A percentile compares a stretch with the other conserved stretches of the same genome.
phyloP scores from a whole-genome alignment of 1,284 basidiomycete species.

The Neotropicomus parvogracilis region DNA sequence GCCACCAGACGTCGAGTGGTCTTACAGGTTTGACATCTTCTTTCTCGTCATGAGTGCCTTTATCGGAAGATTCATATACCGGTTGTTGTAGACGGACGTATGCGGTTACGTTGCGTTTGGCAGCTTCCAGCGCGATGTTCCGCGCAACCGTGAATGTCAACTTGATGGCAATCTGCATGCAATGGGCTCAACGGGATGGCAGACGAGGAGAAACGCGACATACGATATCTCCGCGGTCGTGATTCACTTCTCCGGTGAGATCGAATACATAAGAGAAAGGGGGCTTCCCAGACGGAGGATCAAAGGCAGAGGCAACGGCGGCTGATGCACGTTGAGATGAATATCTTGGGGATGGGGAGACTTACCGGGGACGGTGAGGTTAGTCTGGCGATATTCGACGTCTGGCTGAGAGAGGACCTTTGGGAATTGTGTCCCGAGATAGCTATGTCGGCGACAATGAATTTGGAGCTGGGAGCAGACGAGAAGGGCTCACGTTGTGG shows the following conservation, averaged over 20 bases:
- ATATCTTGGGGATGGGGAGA: conserved; percentile 9
- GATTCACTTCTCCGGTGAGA: conserved; percentile 75
- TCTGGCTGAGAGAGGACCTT: conserved; percentile 60
- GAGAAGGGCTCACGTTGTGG: conserved; percentile 69
- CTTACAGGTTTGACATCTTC: conserved; percentile 74
- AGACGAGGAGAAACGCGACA: conserved; percentile 20
- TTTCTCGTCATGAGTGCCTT: conserved; percentile 65
- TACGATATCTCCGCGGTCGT: conserved; percentile 77
- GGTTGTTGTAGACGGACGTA: conserved; percentile 80
- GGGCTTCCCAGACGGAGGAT: conserved; percentile 60
- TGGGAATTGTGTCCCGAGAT: conserved; percentile 76
- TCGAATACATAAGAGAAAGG: conserved; percentile 77
- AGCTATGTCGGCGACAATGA: conserved; percentile 43
- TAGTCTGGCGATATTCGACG: conserved; percentile 82
- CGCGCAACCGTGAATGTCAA: conserved; percentile 73
- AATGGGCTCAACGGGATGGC: conserved; percentile 7
- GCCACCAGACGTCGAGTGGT: conserved; percentile 83
- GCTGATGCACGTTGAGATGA: conserved; percentile 39
- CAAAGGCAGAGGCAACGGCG: conserved; percentile 61
- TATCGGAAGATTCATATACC: conserved; percentile 76
- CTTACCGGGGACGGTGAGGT: conserved; percentile 70
- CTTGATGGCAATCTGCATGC: conserved; percentile 67
- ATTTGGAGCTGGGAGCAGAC: conserved; percentile 4
- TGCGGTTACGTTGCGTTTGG: conserved; percentile 63
- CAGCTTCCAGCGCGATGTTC: conserved; percentile 65